phyloP scores from a whole-genome alignment of 768 basidiomycete genomes.

The Lactifluus piperatus region DNA sequence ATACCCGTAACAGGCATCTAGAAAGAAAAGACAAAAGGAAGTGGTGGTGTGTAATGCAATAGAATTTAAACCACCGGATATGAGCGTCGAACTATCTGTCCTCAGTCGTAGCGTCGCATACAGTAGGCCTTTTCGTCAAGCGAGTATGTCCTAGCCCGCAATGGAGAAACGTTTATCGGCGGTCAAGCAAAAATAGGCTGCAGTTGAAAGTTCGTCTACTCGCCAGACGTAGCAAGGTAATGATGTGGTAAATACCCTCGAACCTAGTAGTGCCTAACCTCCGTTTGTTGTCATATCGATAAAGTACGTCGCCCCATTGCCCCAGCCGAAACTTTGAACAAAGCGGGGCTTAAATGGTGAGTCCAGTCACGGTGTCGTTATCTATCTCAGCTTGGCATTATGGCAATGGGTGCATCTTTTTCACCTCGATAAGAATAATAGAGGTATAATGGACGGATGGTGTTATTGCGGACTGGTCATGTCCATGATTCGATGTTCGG shows the following conservation, averaged over 20 bases:
- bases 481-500: not conserved
- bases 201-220: not conserved
- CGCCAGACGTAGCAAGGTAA: not conserved
- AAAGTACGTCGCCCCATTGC: not conserved
- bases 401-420: too few species aligned
- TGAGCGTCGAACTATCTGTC: not conserved
- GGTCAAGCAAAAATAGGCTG: too few species aligned
- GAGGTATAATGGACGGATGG: not conserved
- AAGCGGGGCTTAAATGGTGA: not conserved
- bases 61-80: not conserved
- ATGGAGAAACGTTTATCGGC: not conserved
- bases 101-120: not conserved
- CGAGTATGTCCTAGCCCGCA: not conserved
- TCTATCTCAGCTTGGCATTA: too few species aligned
- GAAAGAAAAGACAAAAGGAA: not conserved
- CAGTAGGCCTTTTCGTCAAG: not conserved
- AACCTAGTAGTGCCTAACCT: not conserved
- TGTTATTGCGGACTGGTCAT: not conserved
- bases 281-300: not conserved
- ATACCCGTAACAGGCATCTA: not conserved
- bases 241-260: not conserved
- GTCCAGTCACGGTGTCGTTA: too few species aligned
- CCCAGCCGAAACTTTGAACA: not conserved
- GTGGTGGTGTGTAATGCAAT: not conserved
- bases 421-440: not conserved